Conservation (phyloP, 2,329 filamentous ascomycete genomes). For the Neurospora crassa region DNA sequence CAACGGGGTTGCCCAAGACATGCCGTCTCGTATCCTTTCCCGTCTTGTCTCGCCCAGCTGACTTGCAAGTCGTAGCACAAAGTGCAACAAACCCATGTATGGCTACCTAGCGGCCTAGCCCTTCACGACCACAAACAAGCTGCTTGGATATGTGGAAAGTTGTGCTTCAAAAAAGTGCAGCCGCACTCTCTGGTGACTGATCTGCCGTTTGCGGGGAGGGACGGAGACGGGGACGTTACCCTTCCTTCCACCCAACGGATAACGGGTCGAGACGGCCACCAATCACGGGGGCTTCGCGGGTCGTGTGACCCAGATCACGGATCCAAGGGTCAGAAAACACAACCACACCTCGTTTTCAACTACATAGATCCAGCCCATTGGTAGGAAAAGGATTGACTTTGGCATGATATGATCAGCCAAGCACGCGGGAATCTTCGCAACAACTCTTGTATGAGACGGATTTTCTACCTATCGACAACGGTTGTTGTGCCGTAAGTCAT, state of each 20-base stretch:
- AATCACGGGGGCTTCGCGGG: neutral
- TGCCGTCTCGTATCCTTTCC: neutral
- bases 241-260: neutral
- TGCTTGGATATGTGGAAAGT: neutral
- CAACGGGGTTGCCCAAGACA: neutral
- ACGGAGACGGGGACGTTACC: neutral
- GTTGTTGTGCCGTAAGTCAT: neutral
- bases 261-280: neutral
- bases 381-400: neutral
- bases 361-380: neutral
- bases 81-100: neutral
- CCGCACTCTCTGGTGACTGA: neutral
- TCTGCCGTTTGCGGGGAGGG: neutral
- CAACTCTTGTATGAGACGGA: neutral
- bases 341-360: neutral
- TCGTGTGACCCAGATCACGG: neutral
- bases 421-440: neutral
- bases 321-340: neutral
- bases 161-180: neutral
- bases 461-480: neutral
- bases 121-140: neutral
- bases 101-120: neutral
- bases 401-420: neutral
- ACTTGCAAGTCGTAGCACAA: neutral
- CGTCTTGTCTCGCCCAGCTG: neutral